Base-by-base conservation (phyloP, 139 green algal genomes). In the Chlamydomonas sphaeroides region DNA sequence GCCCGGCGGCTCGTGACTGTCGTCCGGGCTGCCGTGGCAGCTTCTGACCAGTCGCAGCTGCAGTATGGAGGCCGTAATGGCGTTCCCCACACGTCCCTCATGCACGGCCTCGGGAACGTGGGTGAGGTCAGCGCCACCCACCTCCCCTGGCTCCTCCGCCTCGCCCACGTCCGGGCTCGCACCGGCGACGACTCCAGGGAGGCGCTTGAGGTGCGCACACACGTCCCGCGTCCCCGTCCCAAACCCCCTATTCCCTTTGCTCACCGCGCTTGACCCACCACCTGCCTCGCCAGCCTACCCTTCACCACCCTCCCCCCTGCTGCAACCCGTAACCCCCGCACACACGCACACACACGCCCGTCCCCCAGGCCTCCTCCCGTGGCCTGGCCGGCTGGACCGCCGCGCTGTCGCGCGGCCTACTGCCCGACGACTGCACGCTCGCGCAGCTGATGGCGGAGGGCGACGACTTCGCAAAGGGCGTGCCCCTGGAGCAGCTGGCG, bases 141-240 rank as follows among this genome's bases (percentile, higher is more conserved):
- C 59, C 88, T 97, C 87, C 94, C 94, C 17, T 95, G 85, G 89
- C 81, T 97, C 25, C 80, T 97, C 66, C 91, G 94, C 35, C 84
- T 97, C 7, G 89, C 93, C 0, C 90, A 97, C 75, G 84, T 96
- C 36, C 65, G 65, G 17, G 38, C 85, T 3, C 36, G 68, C 21
- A 63, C 57, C 2, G 87, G 87, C 25, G 83, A 68, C 7, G 90
- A 95, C 76, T 94, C 90, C 3, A 69, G 56, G 1, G 67, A 84
- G 67, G 84, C 86, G 26, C 73, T 92, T 7, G 62, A 88, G 85
- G 84, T 88, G 48, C 1, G 66, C 53, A n/a, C n/a, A n/a, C n/a
- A n/a, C n/a, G n/a, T n/a, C n/a, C n/a, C n/a, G n/a, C n/a, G n/a
- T n/a, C n/a, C n/a, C n/a, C n/a, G n/a, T n/a, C n/a, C n/a, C n/a